Percentiles rank a stretch among this genome's conserved stretches.
Conservation (phyloP, 1,284 basidiomycete species). For the Tausonia pullulans region DNA sequence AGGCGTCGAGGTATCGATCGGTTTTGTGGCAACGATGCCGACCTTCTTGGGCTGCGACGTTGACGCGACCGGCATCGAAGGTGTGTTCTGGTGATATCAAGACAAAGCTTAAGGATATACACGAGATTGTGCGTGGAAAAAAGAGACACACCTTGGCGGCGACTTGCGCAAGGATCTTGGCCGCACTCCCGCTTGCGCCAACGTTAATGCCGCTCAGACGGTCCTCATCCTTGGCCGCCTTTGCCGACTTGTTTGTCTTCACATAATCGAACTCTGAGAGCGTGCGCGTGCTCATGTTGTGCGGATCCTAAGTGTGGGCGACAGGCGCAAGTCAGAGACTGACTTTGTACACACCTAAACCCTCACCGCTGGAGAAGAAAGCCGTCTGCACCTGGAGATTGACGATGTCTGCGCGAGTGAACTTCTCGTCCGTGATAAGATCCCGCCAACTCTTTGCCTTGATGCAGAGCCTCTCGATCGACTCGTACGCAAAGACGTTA, state of each 20-base stretch:
- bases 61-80: conserved; percentile 9
- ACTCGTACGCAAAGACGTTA: conserved; percentile 81
- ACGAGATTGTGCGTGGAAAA: background rate
- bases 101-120: background rate
- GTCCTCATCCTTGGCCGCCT: conserved; percentile 29
- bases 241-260: conserved; percentile 31
- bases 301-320: conserved; percentile 25
- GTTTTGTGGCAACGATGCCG: conserved; percentile 29
- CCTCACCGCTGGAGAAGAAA: background rate
- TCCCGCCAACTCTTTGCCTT: conserved; percentile 63
- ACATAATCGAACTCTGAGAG: conserved; percentile 36
- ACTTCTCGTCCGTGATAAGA: conserved; percentile 69
- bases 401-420: conserved; percentile 82
- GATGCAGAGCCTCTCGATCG: conserved; percentile 48
- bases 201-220: conserved; percentile 37
- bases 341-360: background rate
- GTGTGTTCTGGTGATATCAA: conserved; percentile 27
- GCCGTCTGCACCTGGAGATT: conserved; percentile 56
- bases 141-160: conserved; percentile 32
- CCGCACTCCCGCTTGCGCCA: conserved; percentile 34
- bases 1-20: conserved; percentile 18
- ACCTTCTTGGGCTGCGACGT: conserved; percentile 24
- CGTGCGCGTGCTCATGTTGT: conserved; percentile 33
- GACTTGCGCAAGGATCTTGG: conserved; percentile 36
- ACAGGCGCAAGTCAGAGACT: background rate